Evolutionary conservation across 2,329 filamentous ascomycete genomes (phyloP).

Genomic region (Venturia asperata): DNA sequence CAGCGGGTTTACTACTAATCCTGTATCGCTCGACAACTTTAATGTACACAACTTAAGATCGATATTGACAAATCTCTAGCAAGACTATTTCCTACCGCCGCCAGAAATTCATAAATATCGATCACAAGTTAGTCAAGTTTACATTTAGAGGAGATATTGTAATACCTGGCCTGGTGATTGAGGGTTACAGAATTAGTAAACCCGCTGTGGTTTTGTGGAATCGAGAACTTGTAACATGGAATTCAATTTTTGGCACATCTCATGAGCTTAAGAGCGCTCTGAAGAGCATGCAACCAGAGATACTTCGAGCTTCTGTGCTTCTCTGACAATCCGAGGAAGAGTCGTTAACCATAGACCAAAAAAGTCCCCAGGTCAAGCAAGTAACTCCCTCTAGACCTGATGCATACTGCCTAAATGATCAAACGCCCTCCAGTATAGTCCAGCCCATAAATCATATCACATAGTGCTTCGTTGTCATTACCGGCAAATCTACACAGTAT

Average conservation of each 20-base stretch:
- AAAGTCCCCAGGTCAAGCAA: neutral
- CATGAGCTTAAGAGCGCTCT: neutral
- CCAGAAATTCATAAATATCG: too few species aligned
- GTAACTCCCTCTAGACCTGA: constrained; percentile 9
- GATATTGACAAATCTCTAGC: too few species aligned
- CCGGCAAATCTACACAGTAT: constrained; percentile 39
- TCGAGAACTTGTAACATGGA: neutral
- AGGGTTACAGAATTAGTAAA: too few species aligned
- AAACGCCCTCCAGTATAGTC: neutral
- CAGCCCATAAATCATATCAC: neutral
- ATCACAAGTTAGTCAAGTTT: too few species aligned
- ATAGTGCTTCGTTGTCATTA: neutral
- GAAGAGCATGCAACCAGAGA: neutral
- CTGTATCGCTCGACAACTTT: too few species aligned
- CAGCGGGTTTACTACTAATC: too few species aligned
- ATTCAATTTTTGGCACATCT: neutral
- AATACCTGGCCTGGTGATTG: too few species aligned
- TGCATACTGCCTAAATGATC: neutral
- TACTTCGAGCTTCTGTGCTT: neutral
- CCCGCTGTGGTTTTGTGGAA: neutral
- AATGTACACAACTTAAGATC: too few species aligned
- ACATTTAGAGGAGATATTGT: too few species aligned
- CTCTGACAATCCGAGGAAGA: neutral
- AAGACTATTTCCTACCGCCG: too few species aligned
- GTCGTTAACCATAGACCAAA: neutral